Base-by-base conservation (phyloP, 495 filamentous ascomycete species). In the Viridothelium virens region DNA sequence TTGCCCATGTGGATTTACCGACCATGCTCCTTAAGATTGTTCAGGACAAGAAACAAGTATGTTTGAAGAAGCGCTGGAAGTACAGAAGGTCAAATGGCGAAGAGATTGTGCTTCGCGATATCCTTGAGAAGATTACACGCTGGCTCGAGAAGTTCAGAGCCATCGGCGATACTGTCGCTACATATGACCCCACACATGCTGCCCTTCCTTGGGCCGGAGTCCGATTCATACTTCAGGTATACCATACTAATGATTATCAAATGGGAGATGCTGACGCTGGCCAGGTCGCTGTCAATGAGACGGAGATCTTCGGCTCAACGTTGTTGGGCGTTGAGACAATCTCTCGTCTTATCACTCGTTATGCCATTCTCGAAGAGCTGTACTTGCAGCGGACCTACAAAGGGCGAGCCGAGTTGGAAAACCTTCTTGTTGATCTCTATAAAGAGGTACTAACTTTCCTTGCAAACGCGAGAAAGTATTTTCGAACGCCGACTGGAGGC, bases 181-280 rank as follows among this genome's bases (percentile, higher is more conserved):
- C 67, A 46, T 73, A 69, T 64, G 71, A 74, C 38, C 71, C 66
- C 3, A 46, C 38, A 7, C 72, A 73, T 68, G 71, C 71, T 1
- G 69, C 72, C 9, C 56, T 74, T 9, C 72, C 72, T 7, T 74
- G 71, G 72, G 72, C 72, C 18, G 71, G 44, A 10, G 67, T 74
- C 39, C 67, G 72, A 37, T 71, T 73, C 37, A 39, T 73, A 2
- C 66, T 74, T 25, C 65, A 74, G 53, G 63, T 72, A 36, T 5
- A 25, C 37, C 9, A 12, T 53, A 38, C 0, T 38, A 14, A 18
- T 14, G 9, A 6, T 6, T 36, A 33, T n/a, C 31, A 36, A 5
- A 36, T 18, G 5, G 53, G 31, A 53, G 3, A 25, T 10, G 10
- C 53, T 59, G 53, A 36, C 9, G n/a, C 5, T 59, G n/a, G 25